phyloP scores from a whole-genome alignment of 176 grass and related monocot genomes.

The Raddia guianensis region DNA sequence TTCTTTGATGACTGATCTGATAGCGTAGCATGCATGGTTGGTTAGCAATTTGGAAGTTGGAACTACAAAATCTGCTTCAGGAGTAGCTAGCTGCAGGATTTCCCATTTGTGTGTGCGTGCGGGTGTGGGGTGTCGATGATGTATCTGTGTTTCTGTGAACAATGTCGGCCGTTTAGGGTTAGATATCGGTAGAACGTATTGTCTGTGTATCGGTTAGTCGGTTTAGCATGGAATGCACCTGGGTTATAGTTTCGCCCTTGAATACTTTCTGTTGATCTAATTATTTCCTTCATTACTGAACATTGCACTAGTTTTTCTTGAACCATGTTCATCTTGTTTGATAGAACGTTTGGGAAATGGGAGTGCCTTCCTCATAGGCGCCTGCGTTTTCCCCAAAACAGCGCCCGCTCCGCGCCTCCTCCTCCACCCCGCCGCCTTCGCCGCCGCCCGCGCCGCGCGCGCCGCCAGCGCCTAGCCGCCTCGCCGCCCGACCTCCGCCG shows the following conservation, averaged over 20 bases:
- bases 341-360: background rate
- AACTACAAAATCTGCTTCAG: background rate
- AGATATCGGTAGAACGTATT: background rate
- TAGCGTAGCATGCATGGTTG: constrained; percentile 1
- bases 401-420: too few species aligned
- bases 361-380: too few species aligned
- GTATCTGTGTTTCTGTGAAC: background rate
- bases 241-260: too few species aligned
- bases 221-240: background rate
- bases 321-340: constrained; percentile 27
- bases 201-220: background rate
- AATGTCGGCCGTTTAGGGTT: background rate
- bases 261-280: background rate
- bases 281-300: background rate
- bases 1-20: constrained; percentile 41
- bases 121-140: background rate
- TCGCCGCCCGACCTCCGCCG: too few species aligned
- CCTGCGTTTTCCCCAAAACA: too few species aligned
- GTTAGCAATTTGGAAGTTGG: constrained; percentile 2
- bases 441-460: too few species aligned
- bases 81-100: background rate
- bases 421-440: too few species aligned
- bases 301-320: constrained; percentile 2
- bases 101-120: background rate
- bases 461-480: too few species aligned